Evolutionary conservation across 345 rosid species (phyloP).

Genomic region (Aquilaria yunnanensis): DNA sequence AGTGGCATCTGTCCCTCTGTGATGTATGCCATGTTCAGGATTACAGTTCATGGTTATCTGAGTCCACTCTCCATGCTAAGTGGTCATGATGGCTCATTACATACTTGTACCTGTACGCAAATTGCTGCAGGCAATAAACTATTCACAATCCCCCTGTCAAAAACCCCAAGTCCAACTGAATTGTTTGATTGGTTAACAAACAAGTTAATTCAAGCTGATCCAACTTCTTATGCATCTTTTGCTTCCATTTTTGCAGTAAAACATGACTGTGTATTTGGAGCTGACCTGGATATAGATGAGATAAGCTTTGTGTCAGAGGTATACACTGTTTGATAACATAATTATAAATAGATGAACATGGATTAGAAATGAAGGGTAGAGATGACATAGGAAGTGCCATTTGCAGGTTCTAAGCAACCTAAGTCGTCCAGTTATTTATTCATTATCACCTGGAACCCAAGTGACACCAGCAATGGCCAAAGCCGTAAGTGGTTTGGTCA

Average conservation of each 20-base stretch:
- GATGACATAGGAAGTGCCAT: conserved; percentile 9
- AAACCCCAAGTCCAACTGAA: too few species aligned
- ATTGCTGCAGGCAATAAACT: too few species aligned
- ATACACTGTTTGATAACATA: background rate
- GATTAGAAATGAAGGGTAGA: background rate
- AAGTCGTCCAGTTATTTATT: conserved; percentile 68
- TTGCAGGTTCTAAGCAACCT: conserved; percentile 67
- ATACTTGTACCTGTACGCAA: too few species aligned
- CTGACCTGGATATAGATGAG: conserved; percentile 65
- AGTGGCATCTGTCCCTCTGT: too few species aligned
- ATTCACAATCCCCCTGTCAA: too few species aligned
- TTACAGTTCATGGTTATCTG: too few species aligned
- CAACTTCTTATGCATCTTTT: conserved; percentile 2
- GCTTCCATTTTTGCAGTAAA: conserved; percentile 45
- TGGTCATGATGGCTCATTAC: too few species aligned
- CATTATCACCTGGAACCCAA: conserved; percentile 88
- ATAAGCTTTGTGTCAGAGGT: conserved; percentile 68
- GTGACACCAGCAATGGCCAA: conserved; percentile 77
- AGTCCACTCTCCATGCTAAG: too few species aligned
- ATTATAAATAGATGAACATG: too few species aligned
- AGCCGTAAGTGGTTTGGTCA: conserved; percentile 53
- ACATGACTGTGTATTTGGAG: conserved; percentile 82
- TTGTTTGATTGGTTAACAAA: too few species aligned
- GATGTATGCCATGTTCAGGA: too few species aligned
- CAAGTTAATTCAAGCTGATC: background rate